Base-by-base conservation (phyloP, 73 alveolate genomes). In the Strombidium stylifer region DNA sequence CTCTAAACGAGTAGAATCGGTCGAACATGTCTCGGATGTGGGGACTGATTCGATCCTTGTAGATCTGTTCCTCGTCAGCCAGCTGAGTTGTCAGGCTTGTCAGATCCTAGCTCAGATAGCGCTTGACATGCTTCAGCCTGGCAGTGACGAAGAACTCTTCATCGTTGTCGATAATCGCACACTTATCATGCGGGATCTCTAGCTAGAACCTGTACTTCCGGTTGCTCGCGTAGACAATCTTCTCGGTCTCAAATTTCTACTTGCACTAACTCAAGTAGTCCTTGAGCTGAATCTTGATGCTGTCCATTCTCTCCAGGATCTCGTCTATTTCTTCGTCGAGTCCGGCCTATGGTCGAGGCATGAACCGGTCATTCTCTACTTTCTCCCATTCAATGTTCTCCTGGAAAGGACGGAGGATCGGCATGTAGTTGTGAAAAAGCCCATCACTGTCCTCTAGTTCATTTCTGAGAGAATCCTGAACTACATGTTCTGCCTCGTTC, bases 291-390 rank as follows among this genome's bases (percentile, higher is more conserved):
- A 28, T 31, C 42, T 78, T 78, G n/a, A 16, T 10, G 1, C 68
- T 42, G 32, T 8, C 34, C 15, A 78, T 46, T 20, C 46, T 52
- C 19, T 78, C 44, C 0, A 70, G 27, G 16, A 69, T 52, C 21
- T 42, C 26, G 24, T 78, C 90, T 24, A 35, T 42, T 23, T 78
- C 84, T 27, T 21, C 35, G 67, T 56, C 74, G 16, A 78, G 40
- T 0, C 82, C 82, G 6, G 54, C 46, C 32, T 39, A 36, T 3
- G 90, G 90, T 57, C 77, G 65, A 19, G 90, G 84, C 34, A 68
- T 42, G 12, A 39, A 70, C 48, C 54, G 42, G 28, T 68, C 77
- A 36, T 44, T 49, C 19, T 52, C 66, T 20, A 31, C 45, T 48
- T 37, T 67, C 37, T 56, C 57, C 90, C 90, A 78, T 3, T 28